phyloP scores from a whole-genome alignment of 169 alveolate genomes.

The Plasmodium cynomolgi region DNA sequence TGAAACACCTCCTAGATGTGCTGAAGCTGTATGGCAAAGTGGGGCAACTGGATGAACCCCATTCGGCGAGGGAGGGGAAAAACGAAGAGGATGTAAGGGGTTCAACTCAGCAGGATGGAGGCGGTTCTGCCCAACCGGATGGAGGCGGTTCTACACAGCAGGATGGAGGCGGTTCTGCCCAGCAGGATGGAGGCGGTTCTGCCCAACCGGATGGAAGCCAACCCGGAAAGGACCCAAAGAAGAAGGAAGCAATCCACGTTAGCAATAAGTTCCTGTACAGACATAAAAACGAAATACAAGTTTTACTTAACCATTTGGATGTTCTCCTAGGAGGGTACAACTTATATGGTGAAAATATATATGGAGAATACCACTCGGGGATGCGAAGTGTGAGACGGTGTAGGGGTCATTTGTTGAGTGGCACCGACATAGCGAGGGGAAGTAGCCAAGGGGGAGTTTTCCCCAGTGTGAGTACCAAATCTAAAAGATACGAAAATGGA shows the following conservation, averaged over 20 bases:
- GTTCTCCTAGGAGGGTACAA: constrained; percentile 30
- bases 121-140: background rate
- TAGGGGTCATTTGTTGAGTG: background rate
- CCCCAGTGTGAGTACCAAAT: background rate
- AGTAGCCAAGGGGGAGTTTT: background rate
- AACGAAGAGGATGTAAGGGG: background rate
- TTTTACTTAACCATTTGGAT: constrained; percentile 56
- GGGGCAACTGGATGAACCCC: background rate
- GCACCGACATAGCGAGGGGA: background rate
- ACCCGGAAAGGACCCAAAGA: background rate
- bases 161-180: background rate
- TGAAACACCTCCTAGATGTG: constrained; percentile 16
- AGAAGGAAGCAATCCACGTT: background rate
- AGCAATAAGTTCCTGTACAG: constrained; percentile 14
- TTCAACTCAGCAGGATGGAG: background rate
- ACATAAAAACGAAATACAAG: constrained; percentile 38
- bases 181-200: background rate
- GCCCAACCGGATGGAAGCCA: background rate
- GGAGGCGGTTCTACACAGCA: background rate
- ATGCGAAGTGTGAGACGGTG: background rate
- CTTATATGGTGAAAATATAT: constrained; percentile 19
- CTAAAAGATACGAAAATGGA: background rate
- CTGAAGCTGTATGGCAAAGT: constrained; percentile 34
- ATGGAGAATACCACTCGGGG: constrained; percentile 5
- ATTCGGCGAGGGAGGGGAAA: background rate